Evolutionary conservation across 2,329 filamentous ascomycete genomes (phyloP).

Genomic region (Cordyceps pruinosa): DNA sequence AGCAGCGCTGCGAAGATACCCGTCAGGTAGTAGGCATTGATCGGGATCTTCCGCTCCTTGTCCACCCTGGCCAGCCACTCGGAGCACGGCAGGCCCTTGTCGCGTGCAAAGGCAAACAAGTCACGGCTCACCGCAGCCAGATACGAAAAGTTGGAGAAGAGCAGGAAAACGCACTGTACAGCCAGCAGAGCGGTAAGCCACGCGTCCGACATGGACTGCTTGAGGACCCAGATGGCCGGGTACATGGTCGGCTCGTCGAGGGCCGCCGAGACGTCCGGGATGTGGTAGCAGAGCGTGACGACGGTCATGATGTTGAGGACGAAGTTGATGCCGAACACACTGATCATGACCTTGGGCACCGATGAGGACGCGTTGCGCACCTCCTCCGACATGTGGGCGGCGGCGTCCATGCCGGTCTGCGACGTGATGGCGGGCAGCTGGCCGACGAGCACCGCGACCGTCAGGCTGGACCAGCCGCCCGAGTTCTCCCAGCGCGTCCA

Average conservation of each 20-base stretch:
- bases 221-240: conserved; percentile 11
- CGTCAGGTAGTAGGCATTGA: conserved; percentile 13
- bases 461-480: conserved; percentile 14
- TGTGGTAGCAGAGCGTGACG: conserved; percentile 13
- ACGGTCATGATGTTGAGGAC: conserved; percentile 4
- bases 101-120: conserved; percentile 13
- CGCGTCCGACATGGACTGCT: conserved; percentile 11
- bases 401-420: conserved; percentile 13
- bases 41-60: conserved; percentile 6
- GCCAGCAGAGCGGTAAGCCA: conserved; percentile 12
- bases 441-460: conserved; percentile 13
- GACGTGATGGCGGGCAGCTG: conserved; percentile 13
- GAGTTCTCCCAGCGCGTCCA: conserved; percentile 14
- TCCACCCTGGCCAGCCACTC: conserved; percentile 10
- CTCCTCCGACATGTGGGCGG: conserved; percentile 16
- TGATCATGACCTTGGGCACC: conserved; percentile 13
- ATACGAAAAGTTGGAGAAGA: conserved; percentile 13
- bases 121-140: conserved; percentile 13
- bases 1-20: conserved; percentile 2
- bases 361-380: conserved; percentile 14
- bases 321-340: conserved; percentile 5
- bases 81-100: conserved; percentile 9
- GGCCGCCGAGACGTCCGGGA: conserved; percentile 9
- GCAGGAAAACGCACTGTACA: conserved; percentile 7
- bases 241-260: conserved; percentile 12